Conservation (phyloP, 305 asterid species). For the Caryopteris hybrid region DNA sequence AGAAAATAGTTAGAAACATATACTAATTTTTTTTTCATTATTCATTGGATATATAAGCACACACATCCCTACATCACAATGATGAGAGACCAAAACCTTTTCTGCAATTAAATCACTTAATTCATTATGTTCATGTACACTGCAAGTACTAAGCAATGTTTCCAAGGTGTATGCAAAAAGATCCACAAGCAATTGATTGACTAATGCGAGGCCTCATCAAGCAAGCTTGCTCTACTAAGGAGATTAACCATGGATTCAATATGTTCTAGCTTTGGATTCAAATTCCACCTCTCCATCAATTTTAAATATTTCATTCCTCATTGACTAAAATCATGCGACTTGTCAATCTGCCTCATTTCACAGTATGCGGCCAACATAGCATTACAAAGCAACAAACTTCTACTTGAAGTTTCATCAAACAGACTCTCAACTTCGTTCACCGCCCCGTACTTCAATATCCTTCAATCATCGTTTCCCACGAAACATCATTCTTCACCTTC, state of each 20-base stretch:
- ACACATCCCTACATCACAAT: constrained; percentile 33
- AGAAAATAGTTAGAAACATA: too few species aligned
- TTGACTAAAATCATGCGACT: constrained; percentile 31
- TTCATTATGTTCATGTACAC: constrained; percentile 35
- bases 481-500: constrained; percentile 44
- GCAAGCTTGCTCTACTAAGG: constrained; percentile 40
- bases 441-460: constrained; percentile 35
- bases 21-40: too few species aligned
- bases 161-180: constrained; percentile 41
- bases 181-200: constrained; percentile 32
- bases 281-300: constrained; percentile 37
- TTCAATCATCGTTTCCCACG: constrained; percentile 41
- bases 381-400: constrained; percentile 38
- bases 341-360: constrained; percentile 25
- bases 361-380: constrained; percentile 58
- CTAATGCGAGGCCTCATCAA: constrained; percentile 35
- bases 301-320: constrained; percentile 33
- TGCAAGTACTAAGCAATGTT: constrained; percentile 45
- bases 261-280: constrained; percentile 40
- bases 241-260: constrained; percentile 37
- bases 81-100: constrained; percentile 13
- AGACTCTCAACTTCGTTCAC: constrained; percentile 42
- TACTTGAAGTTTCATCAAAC: constrained; percentile 28
- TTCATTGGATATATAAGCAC: too few species aligned
- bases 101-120: constrained; percentile 30